phyloP scores from a whole-genome alignment of 139 green algal species.

The Ulvella scutata region DNA sequence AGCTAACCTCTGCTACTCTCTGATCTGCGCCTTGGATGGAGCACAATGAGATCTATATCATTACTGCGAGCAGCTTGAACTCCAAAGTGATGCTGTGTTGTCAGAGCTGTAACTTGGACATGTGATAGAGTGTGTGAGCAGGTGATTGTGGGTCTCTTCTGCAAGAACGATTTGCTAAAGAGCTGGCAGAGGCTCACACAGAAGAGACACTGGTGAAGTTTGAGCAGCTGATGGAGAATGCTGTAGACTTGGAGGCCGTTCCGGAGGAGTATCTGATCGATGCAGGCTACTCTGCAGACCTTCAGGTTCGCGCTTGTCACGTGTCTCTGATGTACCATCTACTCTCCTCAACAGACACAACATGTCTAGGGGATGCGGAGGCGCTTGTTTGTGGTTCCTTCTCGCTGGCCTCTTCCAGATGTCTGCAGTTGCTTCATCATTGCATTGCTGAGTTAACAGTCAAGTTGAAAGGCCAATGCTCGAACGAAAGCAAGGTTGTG shows the following conservation, averaged over 20 bases:
- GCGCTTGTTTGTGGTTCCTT: neutral
- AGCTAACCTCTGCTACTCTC: too few species aligned
- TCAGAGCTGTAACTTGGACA: too few species aligned
- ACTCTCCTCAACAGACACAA: too few species aligned
- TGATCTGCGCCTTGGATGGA: too few species aligned
- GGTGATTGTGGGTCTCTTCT: neutral
- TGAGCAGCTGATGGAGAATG: constrained; percentile 76
- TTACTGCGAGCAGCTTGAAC: too few species aligned
- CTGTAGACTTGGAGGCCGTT: constrained; percentile 77
- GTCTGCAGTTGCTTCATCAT: neutral
- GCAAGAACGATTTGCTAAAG: constrained; percentile 30
- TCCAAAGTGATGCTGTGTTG: too few species aligned
- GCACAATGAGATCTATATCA: too few species aligned
- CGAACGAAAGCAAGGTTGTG: too few species aligned
- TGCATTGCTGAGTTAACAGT: neutral
- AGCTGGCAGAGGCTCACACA: constrained; percentile 44
- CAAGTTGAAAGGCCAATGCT: too few species aligned
- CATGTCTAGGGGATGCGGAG: too few species aligned
- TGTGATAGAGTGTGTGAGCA: too few species aligned
- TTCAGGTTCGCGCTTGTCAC: constrained; percentile 14
- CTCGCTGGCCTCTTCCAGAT: neutral
- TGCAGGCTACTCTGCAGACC: constrained; percentile 52
- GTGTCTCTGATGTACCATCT: too few species aligned
- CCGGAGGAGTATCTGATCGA: constrained; percentile 90
- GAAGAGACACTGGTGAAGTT: constrained; percentile 78